These are phyloP conservation scores for Magnolia sinica DNA, from an alignment of 164 flowering plant genomes.

Conservation along the genomic window DNA sequence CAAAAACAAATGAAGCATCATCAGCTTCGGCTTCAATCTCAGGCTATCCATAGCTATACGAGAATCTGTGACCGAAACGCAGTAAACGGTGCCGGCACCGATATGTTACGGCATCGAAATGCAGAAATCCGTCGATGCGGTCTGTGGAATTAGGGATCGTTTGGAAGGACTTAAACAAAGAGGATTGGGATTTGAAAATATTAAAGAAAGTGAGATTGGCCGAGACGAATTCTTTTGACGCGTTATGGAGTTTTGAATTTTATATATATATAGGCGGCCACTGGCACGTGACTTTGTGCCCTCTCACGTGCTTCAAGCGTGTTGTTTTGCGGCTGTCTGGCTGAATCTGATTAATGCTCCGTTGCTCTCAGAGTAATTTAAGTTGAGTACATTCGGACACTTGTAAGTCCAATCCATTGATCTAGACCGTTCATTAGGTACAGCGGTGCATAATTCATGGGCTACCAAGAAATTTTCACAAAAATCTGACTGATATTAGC, in stretches of 20 bases:
- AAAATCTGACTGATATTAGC: too few species aligned
- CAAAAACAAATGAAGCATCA: background rate
- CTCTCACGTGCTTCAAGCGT: background rate
- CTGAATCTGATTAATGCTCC: background rate
- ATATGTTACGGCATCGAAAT: background rate
- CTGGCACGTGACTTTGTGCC: background rate
- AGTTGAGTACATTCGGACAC: too few species aligned
- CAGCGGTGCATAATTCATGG: too few species aligned
- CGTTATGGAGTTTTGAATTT: background rate
- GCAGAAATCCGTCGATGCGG: background rate
- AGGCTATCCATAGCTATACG: background rate
- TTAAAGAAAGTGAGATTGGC: background rate
- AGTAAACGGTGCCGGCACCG: background rate
- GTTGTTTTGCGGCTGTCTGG: background rate
- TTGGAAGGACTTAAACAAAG: background rate
- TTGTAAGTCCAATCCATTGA: too few species aligned
- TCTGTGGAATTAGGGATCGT: background rate
- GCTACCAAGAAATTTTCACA: too few species aligned
- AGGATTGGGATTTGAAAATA: background rate
- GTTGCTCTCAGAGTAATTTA: too few species aligned
- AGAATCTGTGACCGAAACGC: background rate
- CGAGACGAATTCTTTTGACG: conserved; percentile 1
- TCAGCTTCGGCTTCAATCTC: conserved; percentile 1
- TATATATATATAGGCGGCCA: background rate
- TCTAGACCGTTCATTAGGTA: too few species aligned